phyloP scores from a whole-genome alignment of 345 rosid species.

The Gossypium mustelinum region DNA sequence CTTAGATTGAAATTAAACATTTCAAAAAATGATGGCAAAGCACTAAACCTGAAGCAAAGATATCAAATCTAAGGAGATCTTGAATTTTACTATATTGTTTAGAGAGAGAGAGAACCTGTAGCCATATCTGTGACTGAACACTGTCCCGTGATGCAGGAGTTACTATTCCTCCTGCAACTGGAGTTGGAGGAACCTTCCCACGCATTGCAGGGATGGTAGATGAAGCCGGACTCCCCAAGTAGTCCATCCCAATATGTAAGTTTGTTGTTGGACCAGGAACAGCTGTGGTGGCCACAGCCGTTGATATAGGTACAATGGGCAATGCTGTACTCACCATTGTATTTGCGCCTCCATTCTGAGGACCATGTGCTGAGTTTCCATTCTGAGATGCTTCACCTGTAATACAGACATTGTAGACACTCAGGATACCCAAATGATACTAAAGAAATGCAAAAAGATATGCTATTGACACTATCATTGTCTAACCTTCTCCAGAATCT shows the following conservation, averaged over 20 bases:
- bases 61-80: neutral
- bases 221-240: slow-evolving; percentile 81
- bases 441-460: neutral
- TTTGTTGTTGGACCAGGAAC: slow-evolving; percentile 85
- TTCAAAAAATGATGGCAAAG: neutral
- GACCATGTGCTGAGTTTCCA: slow-evolving; percentile 58
- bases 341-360: slow-evolving; percentile 63
- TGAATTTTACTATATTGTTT: neutral
- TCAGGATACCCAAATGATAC: neutral
- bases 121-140: slow-evolving; percentile 76
- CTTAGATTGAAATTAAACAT: neutral
- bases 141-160: slow-evolving; percentile 62
- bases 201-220: slow-evolving; percentile 54
- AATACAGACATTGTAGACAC: slow-evolving; percentile 21
- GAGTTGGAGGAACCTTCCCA: slow-evolving; percentile 67
- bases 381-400: slow-evolving; percentile 67
- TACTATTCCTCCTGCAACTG: slow-evolving; percentile 64
- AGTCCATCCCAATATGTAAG: slow-evolving; percentile 97
- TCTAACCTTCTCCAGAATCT: slow-evolving; percentile 68
- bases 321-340: slow-evolving; percentile 44
- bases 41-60: neutral
- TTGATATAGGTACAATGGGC: slow-evolving; percentile 57
- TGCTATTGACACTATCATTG: slow-evolving; percentile 1
- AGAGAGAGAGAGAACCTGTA: slow-evolving; percentile 50
- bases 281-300: slow-evolving; percentile 46